These are phyloP conservation scores for Gremmenia infestans DNA, from an alignment of 2,329 filamentous ascomycete species.

Conservation along the genomic window DNA sequence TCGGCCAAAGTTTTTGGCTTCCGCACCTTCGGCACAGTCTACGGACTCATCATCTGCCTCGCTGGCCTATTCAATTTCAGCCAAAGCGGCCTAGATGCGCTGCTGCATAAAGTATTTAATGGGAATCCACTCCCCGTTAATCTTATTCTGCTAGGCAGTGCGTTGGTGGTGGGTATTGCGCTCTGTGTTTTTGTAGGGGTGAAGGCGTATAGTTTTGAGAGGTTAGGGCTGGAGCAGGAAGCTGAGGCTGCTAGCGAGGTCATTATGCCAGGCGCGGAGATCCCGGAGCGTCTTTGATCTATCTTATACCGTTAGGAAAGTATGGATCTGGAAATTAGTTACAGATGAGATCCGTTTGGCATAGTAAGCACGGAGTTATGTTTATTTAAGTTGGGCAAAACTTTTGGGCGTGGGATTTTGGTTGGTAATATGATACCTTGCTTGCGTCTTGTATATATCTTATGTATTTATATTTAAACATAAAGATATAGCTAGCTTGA, in stretches of 20 bases:
- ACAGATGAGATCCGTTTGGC: not conserved
- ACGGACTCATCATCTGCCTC: slow-evolving; percentile 82
- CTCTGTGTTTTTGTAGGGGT: slow-evolving; percentile 62
- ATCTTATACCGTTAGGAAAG: not conserved
- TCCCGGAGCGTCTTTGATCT: slow-evolving; percentile 10
- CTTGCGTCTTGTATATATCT: not conserved
- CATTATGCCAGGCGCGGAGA: slow-evolving; percentile 27
- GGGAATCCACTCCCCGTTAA: slow-evolving; percentile 77
- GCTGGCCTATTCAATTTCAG: slow-evolving; percentile 80
- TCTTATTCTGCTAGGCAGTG: slow-evolving; percentile 56
- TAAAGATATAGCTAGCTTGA: not conserved
- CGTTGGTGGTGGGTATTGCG: slow-evolving; percentile 56
- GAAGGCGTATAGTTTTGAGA: slow-evolving; percentile 33
- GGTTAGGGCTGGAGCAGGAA: slow-evolving; percentile 38
- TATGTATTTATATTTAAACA: not conserved
- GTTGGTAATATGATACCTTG: not conserved
- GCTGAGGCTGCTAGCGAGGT: slow-evolving; percentile 38
- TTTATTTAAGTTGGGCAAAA: not conserved
- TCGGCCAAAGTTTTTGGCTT: slow-evolving; percentile 90
- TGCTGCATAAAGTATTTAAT: slow-evolving; percentile 68
- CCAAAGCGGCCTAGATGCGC: slow-evolving; percentile 72
- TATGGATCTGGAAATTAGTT: too few relatives aligned
- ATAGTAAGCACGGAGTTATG: not conserved
- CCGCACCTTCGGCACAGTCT: slow-evolving; percentile 88
- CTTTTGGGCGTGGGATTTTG: not conserved